Evolutionary conservation across 1,139 yeast species (phyloP).

Genomic region (Suhomyces yuchorum): DNA sequence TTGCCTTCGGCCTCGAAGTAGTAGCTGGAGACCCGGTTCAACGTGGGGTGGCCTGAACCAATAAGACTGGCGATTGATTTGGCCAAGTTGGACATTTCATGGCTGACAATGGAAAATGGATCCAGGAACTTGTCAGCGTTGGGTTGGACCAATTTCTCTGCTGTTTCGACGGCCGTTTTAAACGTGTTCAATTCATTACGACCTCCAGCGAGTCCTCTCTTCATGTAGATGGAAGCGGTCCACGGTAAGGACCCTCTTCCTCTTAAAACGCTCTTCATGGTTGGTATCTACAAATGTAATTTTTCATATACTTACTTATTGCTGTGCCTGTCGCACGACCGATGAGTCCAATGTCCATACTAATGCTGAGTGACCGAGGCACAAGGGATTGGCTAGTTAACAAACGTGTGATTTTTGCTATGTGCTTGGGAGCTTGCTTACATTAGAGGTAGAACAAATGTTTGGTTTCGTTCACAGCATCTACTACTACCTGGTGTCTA

Average conservation of each 20-base stretch:
- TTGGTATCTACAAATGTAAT: not conserved
- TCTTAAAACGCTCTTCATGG: slow-evolving; percentile 7
- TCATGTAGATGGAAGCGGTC: not conserved
- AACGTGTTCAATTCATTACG: slow-evolving; percentile 25
- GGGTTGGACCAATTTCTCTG: slow-evolving; percentile 82
- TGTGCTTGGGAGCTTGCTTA: too few relatives aligned
- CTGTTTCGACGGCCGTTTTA: slow-evolving; percentile 69
- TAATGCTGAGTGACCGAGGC: not conserved
- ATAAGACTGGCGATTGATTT: slow-evolving; percentile 81
- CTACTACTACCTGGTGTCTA: not conserved
- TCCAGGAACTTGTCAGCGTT: slow-evolving; percentile 55
- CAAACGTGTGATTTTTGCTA: too few relatives aligned
- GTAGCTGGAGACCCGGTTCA: slow-evolving; percentile 86
- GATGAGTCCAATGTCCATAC: not conserved
- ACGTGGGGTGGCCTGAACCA: slow-evolving; percentile 92
- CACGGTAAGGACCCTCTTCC: slow-evolving; percentile 5
- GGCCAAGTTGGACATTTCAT: slow-evolving; percentile 90
- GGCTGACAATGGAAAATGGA: slow-evolving; percentile 90
- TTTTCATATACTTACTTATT: slow-evolving; percentile 4
- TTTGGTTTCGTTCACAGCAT: too few relatives aligned
- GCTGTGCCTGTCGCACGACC: slow-evolving; percentile 6
- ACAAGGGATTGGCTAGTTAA: not conserved
- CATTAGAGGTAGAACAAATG: too few relatives aligned
- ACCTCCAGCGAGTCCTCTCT: not conserved
- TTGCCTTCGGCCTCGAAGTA: slow-evolving; percentile 97